Conservation (phyloP, 2,329 filamentous ascomycete species). For the Beauveria rudraprayagi region DNA sequence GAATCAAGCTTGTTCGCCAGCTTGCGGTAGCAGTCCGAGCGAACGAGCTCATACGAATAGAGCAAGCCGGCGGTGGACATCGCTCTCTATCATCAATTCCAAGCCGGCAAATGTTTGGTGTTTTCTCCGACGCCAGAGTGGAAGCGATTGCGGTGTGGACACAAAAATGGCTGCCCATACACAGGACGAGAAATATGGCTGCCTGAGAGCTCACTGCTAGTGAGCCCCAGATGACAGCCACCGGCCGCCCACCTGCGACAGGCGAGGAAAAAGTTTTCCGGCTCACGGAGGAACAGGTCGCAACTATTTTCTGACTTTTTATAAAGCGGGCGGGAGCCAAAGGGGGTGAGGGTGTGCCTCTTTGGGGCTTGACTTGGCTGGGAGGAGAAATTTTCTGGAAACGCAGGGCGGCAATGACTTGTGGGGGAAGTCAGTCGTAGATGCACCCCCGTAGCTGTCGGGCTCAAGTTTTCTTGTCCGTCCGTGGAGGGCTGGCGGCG, state of each 20-base stretch:
- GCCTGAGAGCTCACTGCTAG: not conserved
- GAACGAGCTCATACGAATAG: not conserved
- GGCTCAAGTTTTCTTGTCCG: not conserved
- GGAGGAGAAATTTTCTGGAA: constrained; percentile 11
- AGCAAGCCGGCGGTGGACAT: not conserved
- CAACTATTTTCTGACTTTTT: not conserved
- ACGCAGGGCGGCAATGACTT: not conserved
- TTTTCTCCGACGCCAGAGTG: not conserved
- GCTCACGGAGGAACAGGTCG: not conserved
- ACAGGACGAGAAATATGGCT: constrained; percentile 9
- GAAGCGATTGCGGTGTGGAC: constrained; percentile 3
- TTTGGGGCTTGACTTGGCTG: constrained; percentile 3
- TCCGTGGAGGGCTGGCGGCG: not conserved
- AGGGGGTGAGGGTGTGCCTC: not conserved
- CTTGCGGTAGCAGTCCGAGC: not conserved
- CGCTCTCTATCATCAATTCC: not conserved
- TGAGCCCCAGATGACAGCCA: not conserved
- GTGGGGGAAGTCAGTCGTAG: not conserved
- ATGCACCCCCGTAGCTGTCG: constrained; percentile 3
- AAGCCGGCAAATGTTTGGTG: not conserved
- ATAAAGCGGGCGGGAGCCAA: not conserved
- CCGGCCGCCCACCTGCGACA: not conserved
- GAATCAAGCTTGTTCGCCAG: not conserved
- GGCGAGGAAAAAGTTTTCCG: constrained; percentile 6
- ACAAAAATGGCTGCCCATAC: constrained; percentile 1